phyloP scores from a whole-genome alignment of 2,329 filamentous ascomycete genomes.

The Didymella glomerata region DNA sequence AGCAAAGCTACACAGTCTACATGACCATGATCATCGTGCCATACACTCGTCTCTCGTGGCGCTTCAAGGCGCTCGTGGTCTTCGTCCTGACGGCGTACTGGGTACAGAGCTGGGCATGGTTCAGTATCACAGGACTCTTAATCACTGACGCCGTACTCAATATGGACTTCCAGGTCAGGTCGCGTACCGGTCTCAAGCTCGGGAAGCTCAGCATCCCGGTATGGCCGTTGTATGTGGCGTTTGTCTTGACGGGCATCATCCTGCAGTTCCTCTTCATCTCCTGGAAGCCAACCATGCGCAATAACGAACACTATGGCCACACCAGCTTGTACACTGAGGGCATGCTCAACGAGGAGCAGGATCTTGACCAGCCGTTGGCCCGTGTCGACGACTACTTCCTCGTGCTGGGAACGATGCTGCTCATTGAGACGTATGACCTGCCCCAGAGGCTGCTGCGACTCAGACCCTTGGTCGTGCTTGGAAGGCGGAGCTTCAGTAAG shows the following conservation, averaged over 20 bases:
- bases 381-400: slow-evolving; percentile 57
- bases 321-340: slow-evolving; percentile 53
- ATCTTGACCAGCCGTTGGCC: slow-evolving; percentile 48
- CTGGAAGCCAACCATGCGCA: slow-evolving; percentile 47
- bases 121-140: slow-evolving; percentile 59
- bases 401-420: slow-evolving; percentile 53
- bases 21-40: slow-evolving; percentile 59
- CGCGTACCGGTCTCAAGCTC: slow-evolving; percentile 28
- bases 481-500: slow-evolving; percentile 57
- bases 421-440: slow-evolving; percentile 52
- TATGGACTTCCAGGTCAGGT: slow-evolving; percentile 50
- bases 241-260: slow-evolving; percentile 48
- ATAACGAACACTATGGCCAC: slow-evolving; percentile 53
- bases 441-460: slow-evolving; percentile 50
- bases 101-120: slow-evolving; percentile 60
- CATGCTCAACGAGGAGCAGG: slow-evolving; percentile 48
- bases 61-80: slow-evolving; percentile 49
- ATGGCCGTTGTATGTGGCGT: slow-evolving; percentile 46
- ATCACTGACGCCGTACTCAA: slow-evolving; percentile 55
- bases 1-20: slow-evolving; percentile 59
- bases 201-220: slow-evolving; percentile 25
- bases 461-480: slow-evolving; percentile 50
- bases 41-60: slow-evolving; percentile 54
- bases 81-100: slow-evolving; percentile 58
- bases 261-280: slow-evolving; percentile 58